Conservation (phyloP, 306 rosid genomes). For the Quercus alba region DNA sequence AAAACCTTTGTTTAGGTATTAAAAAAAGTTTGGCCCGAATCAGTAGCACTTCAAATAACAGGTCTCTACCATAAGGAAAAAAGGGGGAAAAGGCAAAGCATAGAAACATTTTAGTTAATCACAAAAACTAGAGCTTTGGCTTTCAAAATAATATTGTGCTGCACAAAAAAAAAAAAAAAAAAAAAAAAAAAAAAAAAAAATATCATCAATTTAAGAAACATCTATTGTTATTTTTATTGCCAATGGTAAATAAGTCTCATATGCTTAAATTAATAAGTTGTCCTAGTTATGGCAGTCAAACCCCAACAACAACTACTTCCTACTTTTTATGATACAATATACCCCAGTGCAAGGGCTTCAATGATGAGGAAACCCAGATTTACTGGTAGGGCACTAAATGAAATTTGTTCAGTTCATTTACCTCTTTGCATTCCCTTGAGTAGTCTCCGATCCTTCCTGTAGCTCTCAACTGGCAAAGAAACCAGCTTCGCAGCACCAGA, state of each 20-base stretch:
- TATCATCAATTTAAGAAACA: conserved; percentile 7
- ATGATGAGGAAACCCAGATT: not conserved
- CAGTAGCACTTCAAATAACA: not conserved
- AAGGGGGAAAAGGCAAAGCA: not conserved
- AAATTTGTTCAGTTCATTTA: conserved; percentile 25
- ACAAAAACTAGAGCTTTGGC: not conserved
- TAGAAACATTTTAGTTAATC: not conserved
- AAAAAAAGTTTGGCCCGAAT: not conserved
- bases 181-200: conserved; percentile 2
- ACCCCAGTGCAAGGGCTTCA: not conserved
- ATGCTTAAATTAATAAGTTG: not conserved
- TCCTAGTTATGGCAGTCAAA: not conserved
- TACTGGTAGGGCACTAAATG: conserved; percentile 8
- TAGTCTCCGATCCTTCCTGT: conserved; percentile 84
- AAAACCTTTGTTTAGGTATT: not conserved
- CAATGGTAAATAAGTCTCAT: not conserved
- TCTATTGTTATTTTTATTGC: conserved; percentile 13
- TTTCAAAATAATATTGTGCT: conserved; percentile 5
- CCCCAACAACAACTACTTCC: too few relatives aligned
- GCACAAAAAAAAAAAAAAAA: conserved; percentile 10
- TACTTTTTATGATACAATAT: not conserved
- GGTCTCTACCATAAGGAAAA: not conserved
- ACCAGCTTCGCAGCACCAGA: conserved; percentile 87
- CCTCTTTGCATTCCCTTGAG: conserved; percentile 99
- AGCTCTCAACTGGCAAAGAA: conserved; percentile 88